A percentile compares a stretch with the other conserved stretches of the same genome.
Evolutionary conservation across 2,329 filamentous ascomycete genomes (phyloP).

Genomic region (Mariannaea elegans): DNA sequence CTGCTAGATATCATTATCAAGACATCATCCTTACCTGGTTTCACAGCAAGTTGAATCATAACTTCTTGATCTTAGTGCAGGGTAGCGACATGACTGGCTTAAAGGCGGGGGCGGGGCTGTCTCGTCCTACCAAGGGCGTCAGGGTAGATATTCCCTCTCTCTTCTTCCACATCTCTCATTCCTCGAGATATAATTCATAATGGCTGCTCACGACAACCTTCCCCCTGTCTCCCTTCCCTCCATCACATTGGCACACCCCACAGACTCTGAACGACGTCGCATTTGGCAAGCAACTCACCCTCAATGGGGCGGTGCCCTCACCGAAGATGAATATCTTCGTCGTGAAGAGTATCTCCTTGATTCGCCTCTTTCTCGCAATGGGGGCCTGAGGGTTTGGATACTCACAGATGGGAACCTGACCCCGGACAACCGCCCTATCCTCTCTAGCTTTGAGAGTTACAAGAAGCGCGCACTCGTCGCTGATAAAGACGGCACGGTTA

Average conservation of each 20-base stretch:
- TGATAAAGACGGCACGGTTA: slow-evolving; percentile 43
- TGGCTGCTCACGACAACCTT: slow-evolving; percentile 33
- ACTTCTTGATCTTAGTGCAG: too few species aligned
- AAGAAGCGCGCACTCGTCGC: slow-evolving; percentile 65
- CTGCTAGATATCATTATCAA: too few species aligned
- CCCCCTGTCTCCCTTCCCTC: slow-evolving; percentile 34
- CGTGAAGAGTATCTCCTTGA: slow-evolving; percentile 67
- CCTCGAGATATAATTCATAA: neutral
- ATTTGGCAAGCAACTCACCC: slow-evolving; percentile 65
- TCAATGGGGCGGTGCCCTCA: slow-evolving; percentile 68
- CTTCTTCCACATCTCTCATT: neutral
- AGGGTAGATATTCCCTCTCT: too few species aligned
- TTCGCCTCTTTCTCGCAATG: slow-evolving; percentile 65
- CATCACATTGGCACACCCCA: slow-evolving; percentile 62
- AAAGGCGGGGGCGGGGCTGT: slow-evolving; percentile 18
- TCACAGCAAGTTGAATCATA: too few species aligned
- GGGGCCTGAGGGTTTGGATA: slow-evolving; percentile 71
- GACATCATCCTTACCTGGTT: too few species aligned
- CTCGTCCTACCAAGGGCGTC: slow-evolving; percentile 5
- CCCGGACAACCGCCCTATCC: slow-evolving; percentile 59
- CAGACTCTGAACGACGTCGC: slow-evolving; percentile 59
- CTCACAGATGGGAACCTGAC: slow-evolving; percentile 58
- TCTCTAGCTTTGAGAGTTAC: slow-evolving; percentile 72
- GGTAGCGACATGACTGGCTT: neutral
- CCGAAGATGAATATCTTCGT: slow-evolving; percentile 63